These are phyloP conservation scores for Ophiostoma perfectum DNA, from an alignment of 2,329 filamentous ascomycete genomes.

Conservation along the genomic window DNA sequence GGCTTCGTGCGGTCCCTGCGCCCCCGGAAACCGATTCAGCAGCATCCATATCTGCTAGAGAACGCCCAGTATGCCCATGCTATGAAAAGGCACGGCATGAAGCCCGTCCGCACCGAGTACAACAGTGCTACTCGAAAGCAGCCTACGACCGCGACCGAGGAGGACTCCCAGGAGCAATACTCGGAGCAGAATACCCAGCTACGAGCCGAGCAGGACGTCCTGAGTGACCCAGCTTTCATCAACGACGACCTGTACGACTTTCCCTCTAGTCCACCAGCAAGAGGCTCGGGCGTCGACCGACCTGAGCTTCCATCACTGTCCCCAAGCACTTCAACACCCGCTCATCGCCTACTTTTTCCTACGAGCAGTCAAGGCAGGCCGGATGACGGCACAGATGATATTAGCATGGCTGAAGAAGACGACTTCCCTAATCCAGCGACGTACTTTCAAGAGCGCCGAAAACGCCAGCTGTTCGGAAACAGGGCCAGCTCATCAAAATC, in stretches of 20 bases:
- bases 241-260: slow-evolving; percentile 17
- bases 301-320: slow-evolving; percentile 28
- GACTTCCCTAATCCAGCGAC: slow-evolving; percentile 30
- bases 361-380: slow-evolving; percentile 31
- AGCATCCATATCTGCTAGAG: slow-evolving; percentile 55
- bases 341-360: slow-evolving; percentile 24
- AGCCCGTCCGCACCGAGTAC: slow-evolving; percentile 43
- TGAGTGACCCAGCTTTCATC: slow-evolving; percentile 6
- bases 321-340: slow-evolving; percentile 30
- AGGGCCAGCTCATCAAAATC: slow-evolving; percentile 8
- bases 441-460: slow-evolving; percentile 26
- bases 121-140: slow-evolving; percentile 25
- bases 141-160: slow-evolving; percentile 30
- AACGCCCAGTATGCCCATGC: slow-evolving; percentile 49
- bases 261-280: slow-evolving; percentile 15
- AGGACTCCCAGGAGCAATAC: slow-evolving; percentile 46
- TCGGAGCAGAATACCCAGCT: slow-evolving; percentile 47
- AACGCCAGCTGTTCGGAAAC: slow-evolving; percentile 16
- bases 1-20: slow-evolving; percentile 48
- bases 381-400: slow-evolving; percentile 32
- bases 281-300: background rate
- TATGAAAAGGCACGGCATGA: slow-evolving; percentile 51
- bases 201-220: background rate
- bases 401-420: slow-evolving; percentile 32
- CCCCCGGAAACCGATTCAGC: slow-evolving; percentile 55